These are phyloP conservation scores for Wallacemonas sp. DNA, from an alignment of 208 protist species.

Conservation along the genomic window DNA sequence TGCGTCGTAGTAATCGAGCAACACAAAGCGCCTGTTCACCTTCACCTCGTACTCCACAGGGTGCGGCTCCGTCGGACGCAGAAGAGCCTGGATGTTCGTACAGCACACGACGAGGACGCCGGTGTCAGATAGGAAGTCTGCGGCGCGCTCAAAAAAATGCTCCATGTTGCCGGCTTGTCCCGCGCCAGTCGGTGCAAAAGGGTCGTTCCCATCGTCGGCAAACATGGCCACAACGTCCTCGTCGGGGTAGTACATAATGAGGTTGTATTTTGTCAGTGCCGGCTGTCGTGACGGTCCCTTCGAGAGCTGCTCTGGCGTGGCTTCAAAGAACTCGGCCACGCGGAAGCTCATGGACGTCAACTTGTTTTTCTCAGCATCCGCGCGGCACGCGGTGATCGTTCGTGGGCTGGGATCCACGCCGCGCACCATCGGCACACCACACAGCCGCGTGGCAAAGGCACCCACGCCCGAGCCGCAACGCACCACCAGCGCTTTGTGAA, in stretches of 20 bases:
- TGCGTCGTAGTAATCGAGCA: constrained; percentile 92
- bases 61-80: constrained; percentile 64
- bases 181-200: constrained; percentile 55
- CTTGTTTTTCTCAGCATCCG: constrained; percentile 47
- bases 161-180: constrained; percentile 72
- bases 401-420: constrained; percentile 71
- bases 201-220: constrained; percentile 28
- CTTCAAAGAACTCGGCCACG: constrained; percentile 70
- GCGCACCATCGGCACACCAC: constrained; percentile 80
- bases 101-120: constrained; percentile 81
- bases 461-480: constrained; percentile 52
- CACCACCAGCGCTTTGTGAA: constrained; percentile 72
- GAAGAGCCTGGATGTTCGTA: constrained; percentile 78
- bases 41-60: constrained; percentile 92
- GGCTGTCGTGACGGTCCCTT: neutral
- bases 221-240: constrained; percentile 56
- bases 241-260: constrained; percentile 81
- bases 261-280: constrained; percentile 50
- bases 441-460: constrained; percentile 54
- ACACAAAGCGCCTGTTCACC: constrained; percentile 77
- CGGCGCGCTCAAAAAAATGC: constrained; percentile 81
- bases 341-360: constrained; percentile 72
- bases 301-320: neutral
- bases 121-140: constrained; percentile 57
- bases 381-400: constrained; percentile 48